phyloP scores from a whole-genome alignment of 345 rosid species.

The Excoecaria agallocha region DNA sequence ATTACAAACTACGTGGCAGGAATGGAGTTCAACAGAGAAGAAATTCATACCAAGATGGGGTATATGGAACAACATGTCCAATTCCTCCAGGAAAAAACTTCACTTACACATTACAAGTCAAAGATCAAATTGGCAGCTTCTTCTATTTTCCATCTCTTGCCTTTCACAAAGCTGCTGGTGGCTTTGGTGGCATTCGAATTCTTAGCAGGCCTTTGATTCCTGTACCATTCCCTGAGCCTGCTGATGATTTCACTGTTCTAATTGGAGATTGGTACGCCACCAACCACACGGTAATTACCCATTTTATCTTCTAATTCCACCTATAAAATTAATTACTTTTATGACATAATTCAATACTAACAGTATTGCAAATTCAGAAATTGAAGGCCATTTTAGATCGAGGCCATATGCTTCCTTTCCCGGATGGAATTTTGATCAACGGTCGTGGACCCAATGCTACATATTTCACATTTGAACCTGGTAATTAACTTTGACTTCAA shows the following conservation, averaged over 20 bases:
- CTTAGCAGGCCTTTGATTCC: slow-evolving; percentile 64
- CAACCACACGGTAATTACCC: slow-evolving; percentile 57
- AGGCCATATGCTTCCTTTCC: slow-evolving; percentile 27
- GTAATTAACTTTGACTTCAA: neutral
- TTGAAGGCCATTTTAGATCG: slow-evolving; percentile 23
- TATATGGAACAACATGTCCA: slow-evolving; percentile 79
- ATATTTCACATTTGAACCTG: slow-evolving; percentile 20
- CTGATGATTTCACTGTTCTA: slow-evolving; percentile 68
- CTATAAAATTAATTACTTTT: neutral
- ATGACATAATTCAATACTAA: too few relatives aligned
- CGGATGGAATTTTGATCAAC: slow-evolving; percentile 27
- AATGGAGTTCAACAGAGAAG: slow-evolving; percentile 87
- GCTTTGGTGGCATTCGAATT: slow-evolving; percentile 67
- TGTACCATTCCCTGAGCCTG: slow-evolving; percentile 63
- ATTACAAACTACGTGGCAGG: slow-evolving; percentile 32
- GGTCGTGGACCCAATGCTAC: slow-evolving; percentile 24
- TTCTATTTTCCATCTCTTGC: slow-evolving; percentile 62
- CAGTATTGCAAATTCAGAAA: slow-evolving; percentile 1
- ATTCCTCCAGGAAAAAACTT: slow-evolving; percentile 78
- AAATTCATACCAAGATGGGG: slow-evolving; percentile 91
- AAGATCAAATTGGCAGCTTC: slow-evolving; percentile 87
- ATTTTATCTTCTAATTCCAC: neutral
- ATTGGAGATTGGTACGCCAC: slow-evolving; percentile 85
- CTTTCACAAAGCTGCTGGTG: slow-evolving; percentile 84
- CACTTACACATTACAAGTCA: slow-evolving; percentile 77